phyloP scores from a whole-genome alignment of 129 eudicot genomes.

The Centella asiatica region DNA sequence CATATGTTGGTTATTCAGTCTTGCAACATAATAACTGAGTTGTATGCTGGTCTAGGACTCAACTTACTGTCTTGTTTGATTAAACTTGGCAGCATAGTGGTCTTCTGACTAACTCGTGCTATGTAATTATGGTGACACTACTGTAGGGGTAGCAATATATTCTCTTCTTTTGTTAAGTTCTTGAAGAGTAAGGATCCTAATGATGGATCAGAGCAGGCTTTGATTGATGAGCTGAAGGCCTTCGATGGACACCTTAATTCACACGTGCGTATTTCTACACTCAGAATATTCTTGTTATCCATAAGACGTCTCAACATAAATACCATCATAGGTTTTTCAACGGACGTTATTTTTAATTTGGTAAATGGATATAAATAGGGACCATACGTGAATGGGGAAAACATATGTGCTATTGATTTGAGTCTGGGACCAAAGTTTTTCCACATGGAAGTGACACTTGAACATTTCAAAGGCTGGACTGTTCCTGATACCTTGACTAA shows the following conservation, averaged over 20 bases:
- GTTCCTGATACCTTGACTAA: constrained; percentile 47
- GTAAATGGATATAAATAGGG: constrained; percentile 31
- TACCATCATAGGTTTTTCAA: neutral
- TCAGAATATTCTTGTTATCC: neutral
- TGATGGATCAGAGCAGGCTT: constrained; percentile 72
- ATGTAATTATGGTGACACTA: neutral
- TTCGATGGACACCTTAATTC: constrained; percentile 70
- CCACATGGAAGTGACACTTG: constrained; percentile 72
- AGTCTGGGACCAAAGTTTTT: constrained; percentile 71
- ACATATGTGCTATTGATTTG: constrained; percentile 67
- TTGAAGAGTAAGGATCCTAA: constrained; percentile 70
- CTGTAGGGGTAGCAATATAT: constrained; percentile 63
- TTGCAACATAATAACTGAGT: too few relatives aligned
- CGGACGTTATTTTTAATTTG: neutral
- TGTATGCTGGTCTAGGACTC: too few relatives aligned
- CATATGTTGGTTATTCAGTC: too few relatives aligned
- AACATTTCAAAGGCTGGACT: constrained; percentile 68
- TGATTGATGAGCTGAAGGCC: constrained; percentile 68
- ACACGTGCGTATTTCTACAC: constrained; percentile 34
- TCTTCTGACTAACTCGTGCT: neutral
- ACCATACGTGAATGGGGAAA: constrained; percentile 60
- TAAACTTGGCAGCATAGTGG: neutral
- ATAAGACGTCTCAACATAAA: too few relatives aligned
- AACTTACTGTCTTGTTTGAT: neutral
- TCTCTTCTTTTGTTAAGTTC: constrained; percentile 56